Evolutionary conservation across 2,329 filamentous ascomycete species (phyloP).

Genomic region (Proliferodiscus dingleyae): DNA sequence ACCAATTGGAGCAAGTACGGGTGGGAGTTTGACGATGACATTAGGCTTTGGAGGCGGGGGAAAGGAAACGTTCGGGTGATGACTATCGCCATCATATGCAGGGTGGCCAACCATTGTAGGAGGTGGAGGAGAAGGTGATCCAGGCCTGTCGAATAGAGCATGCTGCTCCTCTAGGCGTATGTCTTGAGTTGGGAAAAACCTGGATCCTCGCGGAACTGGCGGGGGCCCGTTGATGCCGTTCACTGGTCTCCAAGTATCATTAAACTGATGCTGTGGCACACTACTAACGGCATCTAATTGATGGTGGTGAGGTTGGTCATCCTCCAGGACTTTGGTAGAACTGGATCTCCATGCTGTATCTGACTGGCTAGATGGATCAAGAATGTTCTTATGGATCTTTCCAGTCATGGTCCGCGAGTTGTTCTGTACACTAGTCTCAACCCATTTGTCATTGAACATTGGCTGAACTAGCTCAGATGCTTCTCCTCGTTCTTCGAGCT

Average conservation of each 20-base stretch:
- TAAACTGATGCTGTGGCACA: constrained; percentile 23
- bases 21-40: constrained; percentile 77
- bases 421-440: not conserved
- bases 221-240: constrained; percentile 34
- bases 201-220: constrained; percentile 45
- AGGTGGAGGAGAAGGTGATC: constrained; percentile 66
- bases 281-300: constrained; percentile 13
- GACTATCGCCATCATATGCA: constrained; percentile 62
- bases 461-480: constrained; percentile 15
- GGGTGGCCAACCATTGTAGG: constrained; percentile 67
- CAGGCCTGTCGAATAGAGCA: constrained; percentile 34
- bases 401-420: constrained; percentile 22
- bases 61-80: constrained; percentile 63
- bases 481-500: constrained; percentile 23
- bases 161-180: constrained; percentile 38
- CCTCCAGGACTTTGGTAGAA: constrained; percentile 15
- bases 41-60: constrained; percentile 64
- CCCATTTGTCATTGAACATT: constrained; percentile 29
- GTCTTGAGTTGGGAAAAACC: constrained; percentile 57
- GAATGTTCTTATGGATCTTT: constrained; percentile 17
- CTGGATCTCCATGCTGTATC: not conserved
- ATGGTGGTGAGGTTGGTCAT: constrained; percentile 17
- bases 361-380: constrained; percentile 12
- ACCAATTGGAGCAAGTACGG: constrained; percentile 37
- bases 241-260: constrained; percentile 28